Base-by-base conservation (phyloP, 768 basidiomycete species). In the Boletellus ananas region DNA sequence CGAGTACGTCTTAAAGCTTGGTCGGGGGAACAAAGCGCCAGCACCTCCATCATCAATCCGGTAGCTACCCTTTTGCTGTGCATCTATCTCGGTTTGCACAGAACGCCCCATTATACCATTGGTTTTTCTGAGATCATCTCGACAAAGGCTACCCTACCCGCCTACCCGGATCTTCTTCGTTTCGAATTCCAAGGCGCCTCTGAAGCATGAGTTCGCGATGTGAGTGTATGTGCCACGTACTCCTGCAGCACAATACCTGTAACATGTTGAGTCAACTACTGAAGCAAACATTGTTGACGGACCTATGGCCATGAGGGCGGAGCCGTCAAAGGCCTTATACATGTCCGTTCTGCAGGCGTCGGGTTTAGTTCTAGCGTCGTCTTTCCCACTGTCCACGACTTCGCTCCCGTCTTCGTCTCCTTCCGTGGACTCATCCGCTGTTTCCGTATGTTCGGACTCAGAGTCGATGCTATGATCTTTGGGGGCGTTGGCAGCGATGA, bases 261-360 rank as follows among this genome's bases (percentile, higher is more conserved):
- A 43, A 35, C 8, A n/a, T 2, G 33, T 33, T 52, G 16, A 58
- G 50, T 14, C 14, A 44, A 20, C 29, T 7, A 23, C 35, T 7
- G 11, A 45, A 39, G 17, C 16, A 14, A 46, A 27, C 6, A 23
- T 17, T 21, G 21, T 41, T 17, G 18, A 68, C 75, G 20, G 31
- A 87, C 88, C 85, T 54, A 90, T 73, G 3, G 80, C 85, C 66
- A 90, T 72, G 38, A 90, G 73, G 4, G 85, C 84, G 10, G 84
- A 82, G 4, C 88, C 88, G 57, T 88, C 84, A 53, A 88, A 72
- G 3, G 79, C 73, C 58, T 78, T 85, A 63, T 89, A 90, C 88
- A 90, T 90, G 56, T 87, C 84, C 54, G 73, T 58, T 13, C 16
- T 31, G 47, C 49, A 48, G 18, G 45, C 8, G 17, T 58, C 58